Evolutionary conservation across 2,329 filamentous ascomycete species (phyloP).

Genomic region (Drechslerella stenobrocha): DNA sequence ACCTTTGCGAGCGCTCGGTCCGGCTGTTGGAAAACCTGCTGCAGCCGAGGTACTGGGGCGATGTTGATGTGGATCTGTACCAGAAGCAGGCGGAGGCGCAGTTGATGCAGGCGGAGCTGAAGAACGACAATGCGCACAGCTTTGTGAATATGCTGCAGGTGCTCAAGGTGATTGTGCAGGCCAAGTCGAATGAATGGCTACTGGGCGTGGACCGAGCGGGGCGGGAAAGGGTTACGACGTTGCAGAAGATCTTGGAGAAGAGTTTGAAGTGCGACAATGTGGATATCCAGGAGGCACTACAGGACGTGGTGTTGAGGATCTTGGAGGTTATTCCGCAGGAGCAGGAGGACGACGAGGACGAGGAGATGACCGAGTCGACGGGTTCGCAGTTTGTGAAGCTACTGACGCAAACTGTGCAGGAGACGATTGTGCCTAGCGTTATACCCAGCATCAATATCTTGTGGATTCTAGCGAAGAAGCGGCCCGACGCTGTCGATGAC

Average conservation of each 20-base stretch:
- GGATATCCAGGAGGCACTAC: slow-evolving; percentile 84
- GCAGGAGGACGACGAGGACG: slow-evolving; percentile 78
- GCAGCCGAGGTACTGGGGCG: slow-evolving; percentile 85
- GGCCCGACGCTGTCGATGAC: slow-evolving; percentile 82
- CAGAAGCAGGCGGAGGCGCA: slow-evolving; percentile 75
- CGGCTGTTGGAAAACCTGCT: slow-evolving; percentile 79
- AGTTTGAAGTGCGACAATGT: slow-evolving; percentile 82
- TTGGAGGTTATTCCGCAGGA: slow-evolving; percentile 85
- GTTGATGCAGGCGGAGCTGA: slow-evolving; percentile 79
- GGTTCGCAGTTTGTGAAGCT: slow-evolving; percentile 86
- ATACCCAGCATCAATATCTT: slow-evolving; percentile 88
- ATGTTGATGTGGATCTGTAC: slow-evolving; percentile 88
- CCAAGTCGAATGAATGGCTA: slow-evolving; percentile 89
- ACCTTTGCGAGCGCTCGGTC: slow-evolving; percentile 84
- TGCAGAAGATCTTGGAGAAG: slow-evolving; percentile 90
- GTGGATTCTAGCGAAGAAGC: slow-evolving; percentile 85
- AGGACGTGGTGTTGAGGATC: slow-evolving; percentile 77
- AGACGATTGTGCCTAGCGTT: slow-evolving; percentile 79
- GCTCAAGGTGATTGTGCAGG: slow-evolving; percentile 82
- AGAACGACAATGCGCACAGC: slow-evolving; percentile 63
- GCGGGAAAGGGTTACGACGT: slow-evolving; percentile 62
- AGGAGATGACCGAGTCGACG: slow-evolving; percentile 71
- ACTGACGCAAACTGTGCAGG: slow-evolving; percentile 81
- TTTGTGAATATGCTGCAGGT: slow-evolving; percentile 95
- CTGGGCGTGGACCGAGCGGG: slow-evolving; percentile 62